Evolutionary conservation across 2,329 filamentous ascomycete genomes (phyloP).

Genomic region (Sporothrix globosa): DNA sequence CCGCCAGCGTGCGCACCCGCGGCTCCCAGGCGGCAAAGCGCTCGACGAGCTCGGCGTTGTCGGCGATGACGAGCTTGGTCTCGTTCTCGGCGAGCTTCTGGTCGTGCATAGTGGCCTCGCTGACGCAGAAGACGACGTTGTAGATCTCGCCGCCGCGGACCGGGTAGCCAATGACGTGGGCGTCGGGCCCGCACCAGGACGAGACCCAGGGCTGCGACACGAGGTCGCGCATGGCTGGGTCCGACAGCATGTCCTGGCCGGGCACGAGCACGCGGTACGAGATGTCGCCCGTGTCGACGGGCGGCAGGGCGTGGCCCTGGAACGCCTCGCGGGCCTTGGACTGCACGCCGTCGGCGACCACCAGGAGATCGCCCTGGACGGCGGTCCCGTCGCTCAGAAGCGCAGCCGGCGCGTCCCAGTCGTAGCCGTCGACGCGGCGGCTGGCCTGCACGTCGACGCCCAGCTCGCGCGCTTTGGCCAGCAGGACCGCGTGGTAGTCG

Average conservation of each 20-base stretch:
- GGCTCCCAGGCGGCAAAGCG: slow-evolving; percentile 46
- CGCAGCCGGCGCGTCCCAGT: slow-evolving; percentile 37
- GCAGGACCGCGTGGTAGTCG: slow-evolving; percentile 42
- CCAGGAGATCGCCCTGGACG: slow-evolving; percentile 37
- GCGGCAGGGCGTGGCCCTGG: slow-evolving; percentile 38
- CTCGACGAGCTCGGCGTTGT: slow-evolving; percentile 44
- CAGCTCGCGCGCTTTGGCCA: slow-evolving; percentile 37
- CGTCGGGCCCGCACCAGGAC: slow-evolving; percentile 43
- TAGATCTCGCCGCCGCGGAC: slow-evolving; percentile 42
- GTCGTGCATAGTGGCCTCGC: slow-evolving; percentile 27
- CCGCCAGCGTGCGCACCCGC: slow-evolving; percentile 43
- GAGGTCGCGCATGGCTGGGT: slow-evolving; percentile 39
- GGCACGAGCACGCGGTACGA: slow-evolving; percentile 44
- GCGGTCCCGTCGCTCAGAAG: slow-evolving; percentile 36
- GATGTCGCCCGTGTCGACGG: slow-evolving; percentile 42
- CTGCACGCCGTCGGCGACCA: slow-evolving; percentile 40
- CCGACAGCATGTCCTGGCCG: slow-evolving; percentile 40
- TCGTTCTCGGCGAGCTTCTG: slow-evolving; percentile 37
- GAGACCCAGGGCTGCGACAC: slow-evolving; percentile 40
- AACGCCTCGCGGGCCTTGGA: slow-evolving; percentile 39
- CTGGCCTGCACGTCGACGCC: slow-evolving; percentile 38
- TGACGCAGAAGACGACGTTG: slow-evolving; percentile 42
- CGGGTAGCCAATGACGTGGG: slow-evolving; percentile 43
- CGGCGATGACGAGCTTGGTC: slow-evolving; percentile 37
- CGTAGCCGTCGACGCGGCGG: slow-evolving; percentile 39